Conservation (phyloP, 2,329 filamentous ascomycete species). For the Aspergillus sp. region DNA sequence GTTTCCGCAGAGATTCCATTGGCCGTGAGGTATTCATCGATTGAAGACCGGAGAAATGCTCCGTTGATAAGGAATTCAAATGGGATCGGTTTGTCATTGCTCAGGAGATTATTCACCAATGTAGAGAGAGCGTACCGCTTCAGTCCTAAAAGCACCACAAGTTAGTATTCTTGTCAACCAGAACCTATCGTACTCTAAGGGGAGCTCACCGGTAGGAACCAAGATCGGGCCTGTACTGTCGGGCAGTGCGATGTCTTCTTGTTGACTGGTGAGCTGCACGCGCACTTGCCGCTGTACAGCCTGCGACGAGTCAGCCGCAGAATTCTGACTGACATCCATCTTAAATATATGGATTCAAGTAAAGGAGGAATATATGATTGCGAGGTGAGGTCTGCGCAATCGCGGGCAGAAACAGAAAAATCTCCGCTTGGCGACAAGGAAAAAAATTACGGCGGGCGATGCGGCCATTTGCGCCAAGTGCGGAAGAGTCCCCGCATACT, state of each 20-base stretch:
- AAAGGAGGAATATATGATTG: conserved; percentile 1
- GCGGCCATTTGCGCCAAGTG: conserved; percentile 42
- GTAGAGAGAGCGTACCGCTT: conserved; percentile 62
- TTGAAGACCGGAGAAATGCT: conserved; percentile 80
- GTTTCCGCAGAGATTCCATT: conserved; percentile 88
- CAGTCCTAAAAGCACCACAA: conserved; percentile 41
- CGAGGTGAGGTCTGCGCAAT: conserved; percentile 4
- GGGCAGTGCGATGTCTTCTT: conserved; percentile 54
- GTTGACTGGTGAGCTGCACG: conserved; percentile 54
- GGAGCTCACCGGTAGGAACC: conserved; percentile 55
- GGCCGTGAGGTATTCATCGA: conserved; percentile 84
- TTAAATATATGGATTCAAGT: conserved; percentile 6
- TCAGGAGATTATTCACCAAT: conserved; percentile 62
- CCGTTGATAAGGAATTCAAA: conserved; percentile 96
- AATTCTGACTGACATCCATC: conserved; percentile 28
- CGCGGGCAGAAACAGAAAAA: conserved; percentile 17
- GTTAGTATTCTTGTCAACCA: conserved; percentile 13
- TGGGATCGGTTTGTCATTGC: conserved; percentile 52
- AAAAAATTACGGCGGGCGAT: conserved; percentile 42
- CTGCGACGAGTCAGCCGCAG: conserved; percentile 22
- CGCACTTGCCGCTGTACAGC: conserved; percentile 50
- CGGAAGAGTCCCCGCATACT: conserved; percentile 29
- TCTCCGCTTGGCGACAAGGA: conserved; percentile 24
- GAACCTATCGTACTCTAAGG: neutral
- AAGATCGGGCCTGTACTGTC: conserved; percentile 57